Evolutionary conservation across 1,284 basidiomycete species (phyloP).

Genomic region (Polyporus tsugae): DNA sequence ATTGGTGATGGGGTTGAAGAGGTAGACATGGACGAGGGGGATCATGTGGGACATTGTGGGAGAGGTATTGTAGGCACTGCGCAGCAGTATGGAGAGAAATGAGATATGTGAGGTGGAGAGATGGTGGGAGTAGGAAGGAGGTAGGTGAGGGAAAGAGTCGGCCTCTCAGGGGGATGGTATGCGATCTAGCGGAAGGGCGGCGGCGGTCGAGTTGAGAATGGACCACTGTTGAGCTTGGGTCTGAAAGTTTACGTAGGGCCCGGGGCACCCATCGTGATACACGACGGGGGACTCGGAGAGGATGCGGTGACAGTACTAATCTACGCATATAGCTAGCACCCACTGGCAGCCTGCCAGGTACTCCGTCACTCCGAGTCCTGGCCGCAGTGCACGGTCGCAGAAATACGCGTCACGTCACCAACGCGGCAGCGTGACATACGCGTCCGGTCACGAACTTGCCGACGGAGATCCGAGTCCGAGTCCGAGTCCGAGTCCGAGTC

Average conservation of each 20-base stretch:
- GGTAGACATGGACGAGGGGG: constrained; percentile 4
- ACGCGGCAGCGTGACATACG: no score
- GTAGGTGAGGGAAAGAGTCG: neutral
- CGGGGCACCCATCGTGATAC: neutral
- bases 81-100: neutral
- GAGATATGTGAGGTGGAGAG: neutral
- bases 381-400: no score
- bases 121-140: no score
- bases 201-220: neutral
- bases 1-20: constrained; percentile 4
- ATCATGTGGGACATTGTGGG: neutral
- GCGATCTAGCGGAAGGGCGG: neutral
- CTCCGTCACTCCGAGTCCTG: no score
- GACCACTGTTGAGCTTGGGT: neutral
- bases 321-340: no score
- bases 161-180: neutral
- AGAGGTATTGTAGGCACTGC: neutral
- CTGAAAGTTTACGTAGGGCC: no score
- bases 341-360: no score
- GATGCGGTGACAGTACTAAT: no score
- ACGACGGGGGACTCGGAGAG: no score
- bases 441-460: no score
- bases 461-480: no score
- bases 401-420: neutral
- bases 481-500: no score